A percentile compares a stretch with the other conserved stretches of the same genome.
Conservation (phyloP, 148 eudicot genomes). For the Cornus florida region DNA sequence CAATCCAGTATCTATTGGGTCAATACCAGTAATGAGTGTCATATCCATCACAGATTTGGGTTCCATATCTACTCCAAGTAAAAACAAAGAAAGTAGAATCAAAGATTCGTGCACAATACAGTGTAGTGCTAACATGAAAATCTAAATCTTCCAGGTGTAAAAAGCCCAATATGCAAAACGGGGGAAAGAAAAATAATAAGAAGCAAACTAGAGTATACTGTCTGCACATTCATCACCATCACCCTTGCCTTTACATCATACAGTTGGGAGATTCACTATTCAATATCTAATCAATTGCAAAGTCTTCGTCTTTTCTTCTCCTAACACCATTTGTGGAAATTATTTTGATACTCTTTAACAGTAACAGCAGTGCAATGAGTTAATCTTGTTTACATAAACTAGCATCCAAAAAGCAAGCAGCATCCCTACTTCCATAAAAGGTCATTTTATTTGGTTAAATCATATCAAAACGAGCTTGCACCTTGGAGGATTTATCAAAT, state of each 20-base stretch:
- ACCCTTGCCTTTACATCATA: neutral
- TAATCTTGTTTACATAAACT: neutral
- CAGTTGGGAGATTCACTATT: neutral
- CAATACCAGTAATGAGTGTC: conserved; percentile 42
- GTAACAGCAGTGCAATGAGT: neutral
- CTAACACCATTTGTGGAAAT: neutral
- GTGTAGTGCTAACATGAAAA: neutral
- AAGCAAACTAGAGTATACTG: neutral
- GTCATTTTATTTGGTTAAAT: neutral
- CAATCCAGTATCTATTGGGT: conserved; percentile 48
- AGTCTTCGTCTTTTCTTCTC: conserved; percentile 2
- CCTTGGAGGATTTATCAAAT: neutral
- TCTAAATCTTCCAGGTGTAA: neutral
- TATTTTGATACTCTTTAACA: neutral
- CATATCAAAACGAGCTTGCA: neutral
- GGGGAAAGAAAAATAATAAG: conserved; percentile 4
- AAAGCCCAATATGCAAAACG: neutral
- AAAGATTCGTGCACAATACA: neutral
- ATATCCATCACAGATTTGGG: conserved; percentile 64
- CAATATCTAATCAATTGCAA: neutral
- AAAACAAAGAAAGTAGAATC: conserved; percentile 1
- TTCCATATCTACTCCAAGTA: conserved; percentile 47
- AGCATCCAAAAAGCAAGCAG: neutral
- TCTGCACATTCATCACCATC: neutral
- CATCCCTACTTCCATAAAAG: neutral